These are phyloP conservation scores for Adansonia digitata DNA, from an alignment of 345 rosid species.

Conservation along the genomic window DNA sequence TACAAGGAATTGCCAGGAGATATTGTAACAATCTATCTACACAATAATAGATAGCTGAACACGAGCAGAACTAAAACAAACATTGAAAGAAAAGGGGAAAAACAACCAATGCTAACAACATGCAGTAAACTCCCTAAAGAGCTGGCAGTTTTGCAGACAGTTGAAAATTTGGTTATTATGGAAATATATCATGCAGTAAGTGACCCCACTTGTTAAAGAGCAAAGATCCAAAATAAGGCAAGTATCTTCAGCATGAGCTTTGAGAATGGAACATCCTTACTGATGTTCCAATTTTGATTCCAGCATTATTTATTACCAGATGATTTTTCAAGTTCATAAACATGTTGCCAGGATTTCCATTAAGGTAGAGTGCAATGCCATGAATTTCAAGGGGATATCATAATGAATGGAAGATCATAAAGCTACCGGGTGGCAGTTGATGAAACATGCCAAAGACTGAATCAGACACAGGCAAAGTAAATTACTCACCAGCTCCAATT, in stretches of 20 bases:
- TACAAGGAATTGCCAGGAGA: not conserved
- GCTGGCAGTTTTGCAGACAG: not conserved
- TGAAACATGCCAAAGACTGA: not conserved
- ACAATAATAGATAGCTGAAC: not conserved
- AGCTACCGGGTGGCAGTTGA: not conserved
- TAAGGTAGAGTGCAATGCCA: not conserved
- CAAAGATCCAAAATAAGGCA: not conserved
- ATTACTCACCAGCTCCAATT: constrained; percentile 77
- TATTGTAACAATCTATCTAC: not conserved
- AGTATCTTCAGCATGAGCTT: not conserved
- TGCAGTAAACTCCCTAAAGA: not conserved
- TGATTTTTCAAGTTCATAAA: not conserved
- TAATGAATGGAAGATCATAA: not conserved
- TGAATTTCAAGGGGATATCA: not conserved
- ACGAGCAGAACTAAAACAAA: not conserved
- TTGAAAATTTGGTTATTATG: not conserved
- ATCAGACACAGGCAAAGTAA: constrained; percentile 7
- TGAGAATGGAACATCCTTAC: not conserved
- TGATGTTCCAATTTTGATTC: not conserved
- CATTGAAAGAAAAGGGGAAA: not conserved
- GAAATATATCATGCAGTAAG: not conserved
- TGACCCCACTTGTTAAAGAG: not conserved
- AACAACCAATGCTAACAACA: not conserved
- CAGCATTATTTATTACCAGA: not conserved
- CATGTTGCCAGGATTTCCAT: not conserved